Percentiles rank a stretch among this genome's conserved stretches.
Evolutionary conservation across 2,329 filamentous ascomycete genomes (phyloP).

Genomic region (Aspergillus tamarii): DNA sequence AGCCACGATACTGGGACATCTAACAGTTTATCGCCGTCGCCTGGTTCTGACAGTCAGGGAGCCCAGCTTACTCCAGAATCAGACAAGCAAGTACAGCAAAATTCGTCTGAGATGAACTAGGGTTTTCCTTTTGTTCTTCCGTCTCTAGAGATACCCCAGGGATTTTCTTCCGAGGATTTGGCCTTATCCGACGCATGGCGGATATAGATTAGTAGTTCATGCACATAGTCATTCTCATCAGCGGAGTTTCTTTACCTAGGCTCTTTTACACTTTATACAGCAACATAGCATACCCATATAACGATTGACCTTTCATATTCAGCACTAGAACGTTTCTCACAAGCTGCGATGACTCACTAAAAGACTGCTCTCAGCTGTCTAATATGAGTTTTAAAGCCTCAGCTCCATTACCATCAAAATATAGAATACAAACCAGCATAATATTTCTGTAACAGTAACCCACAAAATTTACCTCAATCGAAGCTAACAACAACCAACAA

Average conservation of each 20-base stretch:
- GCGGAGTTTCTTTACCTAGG: constrained; percentile 1
- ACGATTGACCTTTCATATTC: too few species aligned
- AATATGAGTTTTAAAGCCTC: too few species aligned
- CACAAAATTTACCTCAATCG: too few species aligned
- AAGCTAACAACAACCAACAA: too few species aligned
- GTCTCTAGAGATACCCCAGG: constrained; percentile 8
- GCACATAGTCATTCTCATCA: constrained; percentile 7
- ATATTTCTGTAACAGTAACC: too few species aligned
- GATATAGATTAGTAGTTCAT: constrained; percentile 1
- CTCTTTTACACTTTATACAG: too few species aligned
- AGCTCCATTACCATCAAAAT: too few species aligned
- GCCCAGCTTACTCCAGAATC: constrained; percentile 21
- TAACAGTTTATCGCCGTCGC: constrained; percentile 21
- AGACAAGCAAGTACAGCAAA: constrained; percentile 14
- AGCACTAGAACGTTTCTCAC: too few species aligned
- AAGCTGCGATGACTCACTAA: too few species aligned
- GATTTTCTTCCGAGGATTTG: not conserved
- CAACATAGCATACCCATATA: too few species aligned
- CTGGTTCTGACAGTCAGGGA: constrained; percentile 21
- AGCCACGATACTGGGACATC: constrained; percentile 31
- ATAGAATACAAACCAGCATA: too few species aligned
- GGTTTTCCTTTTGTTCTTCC: not conserved
- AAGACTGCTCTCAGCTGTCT: too few species aligned
- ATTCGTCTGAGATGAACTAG: constrained; percentile 1
- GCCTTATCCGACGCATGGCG: not conserved